phyloP scores from a whole-genome alignment of 352 stramenopile genomes.

The Peronospora farinosa region DNA sequence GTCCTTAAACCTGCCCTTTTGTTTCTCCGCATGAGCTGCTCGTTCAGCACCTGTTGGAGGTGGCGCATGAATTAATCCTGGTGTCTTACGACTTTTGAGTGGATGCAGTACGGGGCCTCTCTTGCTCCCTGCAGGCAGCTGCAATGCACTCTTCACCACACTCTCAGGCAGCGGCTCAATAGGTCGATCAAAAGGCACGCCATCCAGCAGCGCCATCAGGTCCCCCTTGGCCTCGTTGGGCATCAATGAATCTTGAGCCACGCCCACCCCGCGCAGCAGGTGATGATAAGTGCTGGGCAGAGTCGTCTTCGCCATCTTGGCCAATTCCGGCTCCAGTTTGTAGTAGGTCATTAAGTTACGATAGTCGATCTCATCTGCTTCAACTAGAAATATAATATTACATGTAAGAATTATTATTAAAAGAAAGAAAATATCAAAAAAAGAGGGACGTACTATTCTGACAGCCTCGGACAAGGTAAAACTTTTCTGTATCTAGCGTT shows the following conservation, averaged over 20 bases:
- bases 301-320: slow-evolving; percentile 52
- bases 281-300: slow-evolving; percentile 70
- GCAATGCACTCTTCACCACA: slow-evolving; percentile 62
- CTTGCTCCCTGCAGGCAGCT: slow-evolving; percentile 59
- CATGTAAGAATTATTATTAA: slow-evolving; percentile 7
- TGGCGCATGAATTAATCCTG: slow-evolving; percentile 61
- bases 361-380: slow-evolving; percentile 54
- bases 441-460: slow-evolving; percentile 64
- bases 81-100: slow-evolving; percentile 35
- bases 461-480: slow-evolving; percentile 53
- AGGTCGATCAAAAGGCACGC: slow-evolving; percentile 70
- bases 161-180: slow-evolving; percentile 70
- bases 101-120: slow-evolving; percentile 46
- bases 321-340: slow-evolving; percentile 51
- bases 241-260: slow-evolving; percentile 35
- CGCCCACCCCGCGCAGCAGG: slow-evolving; percentile 59
- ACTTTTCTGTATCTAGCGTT: slow-evolving; percentile 33
- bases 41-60: slow-evolving; percentile 38
- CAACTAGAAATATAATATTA: slow-evolving; percentile 31
- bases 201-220: slow-evolving; percentile 53
- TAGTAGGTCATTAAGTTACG: slow-evolving; percentile 58
- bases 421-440: too few species aligned
- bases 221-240: slow-evolving; percentile 39
- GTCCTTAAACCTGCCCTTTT: slow-evolving; percentile 48
- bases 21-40: slow-evolving; percentile 36